Evolutionary conservation across 306 rosid species (phyloP).

Genomic region (Acacia melanoxylon): DNA sequence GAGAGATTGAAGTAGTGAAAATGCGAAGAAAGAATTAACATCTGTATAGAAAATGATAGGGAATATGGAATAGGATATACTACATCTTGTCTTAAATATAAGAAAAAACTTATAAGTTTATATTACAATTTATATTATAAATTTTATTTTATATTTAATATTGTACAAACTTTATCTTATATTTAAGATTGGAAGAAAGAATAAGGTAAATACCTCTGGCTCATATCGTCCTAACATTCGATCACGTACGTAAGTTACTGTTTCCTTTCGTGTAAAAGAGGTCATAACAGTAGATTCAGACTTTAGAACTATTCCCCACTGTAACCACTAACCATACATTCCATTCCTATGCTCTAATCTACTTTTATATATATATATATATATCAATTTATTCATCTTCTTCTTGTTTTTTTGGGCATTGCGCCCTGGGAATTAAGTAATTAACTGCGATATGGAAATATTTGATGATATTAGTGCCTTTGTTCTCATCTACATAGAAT

Average conservation of each 20-base stretch:
- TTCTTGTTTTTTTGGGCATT: background rate
- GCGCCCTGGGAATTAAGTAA: background rate
- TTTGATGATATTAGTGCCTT: background rate
- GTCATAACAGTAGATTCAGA: constrained; percentile 3
- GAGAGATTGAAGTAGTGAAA: background rate
- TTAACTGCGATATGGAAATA: background rate
- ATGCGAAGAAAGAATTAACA: background rate
- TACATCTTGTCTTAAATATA: too few relatives aligned
- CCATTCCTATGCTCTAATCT: background rate
- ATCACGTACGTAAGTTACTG: background rate
- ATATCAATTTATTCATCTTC: background rate
- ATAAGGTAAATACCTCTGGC: background rate
- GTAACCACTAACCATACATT: background rate
- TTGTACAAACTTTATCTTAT: too few relatives aligned
- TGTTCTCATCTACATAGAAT: background rate
- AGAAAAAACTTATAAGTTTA: too few relatives aligned
- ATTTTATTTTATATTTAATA: too few relatives aligned
- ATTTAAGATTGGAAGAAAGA: too few relatives aligned
- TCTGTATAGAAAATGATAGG: background rate
- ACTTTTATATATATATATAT: background rate
- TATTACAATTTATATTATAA: too few relatives aligned
- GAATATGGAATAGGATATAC: background rate
- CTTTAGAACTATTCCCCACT: background rate
- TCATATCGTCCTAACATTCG: background rate
- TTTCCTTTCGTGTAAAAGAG: constrained; percentile 25